Conservation (phyloP, 306 rosid genomes). For the Astragalus membranaceus region DNA sequence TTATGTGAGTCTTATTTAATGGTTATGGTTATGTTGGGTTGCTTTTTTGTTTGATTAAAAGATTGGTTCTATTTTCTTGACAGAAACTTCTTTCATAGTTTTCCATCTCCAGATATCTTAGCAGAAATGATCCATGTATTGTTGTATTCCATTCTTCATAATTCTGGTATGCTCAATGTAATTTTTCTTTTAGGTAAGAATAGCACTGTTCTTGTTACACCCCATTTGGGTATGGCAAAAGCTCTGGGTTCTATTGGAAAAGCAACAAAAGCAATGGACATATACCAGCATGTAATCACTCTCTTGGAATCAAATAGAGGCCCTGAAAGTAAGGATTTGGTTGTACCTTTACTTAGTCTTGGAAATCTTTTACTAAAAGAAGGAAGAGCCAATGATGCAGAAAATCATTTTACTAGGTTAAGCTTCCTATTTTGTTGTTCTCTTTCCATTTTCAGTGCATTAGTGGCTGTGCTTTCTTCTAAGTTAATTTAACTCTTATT, state of each 20-base stretch:
- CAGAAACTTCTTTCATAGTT: not conserved
- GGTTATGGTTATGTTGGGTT: constrained; percentile 12
- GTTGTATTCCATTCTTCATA: not conserved
- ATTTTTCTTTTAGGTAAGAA: constrained; percentile 45
- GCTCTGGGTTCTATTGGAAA: constrained; percentile 53
- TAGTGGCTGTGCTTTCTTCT: constrained; percentile 7
- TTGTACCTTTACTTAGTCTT: constrained; percentile 70
- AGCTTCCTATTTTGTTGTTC: constrained; percentile 15
- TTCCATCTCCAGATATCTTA: constrained; percentile 3
- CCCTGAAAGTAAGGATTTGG: constrained; percentile 60
- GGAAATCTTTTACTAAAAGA: constrained; percentile 77
- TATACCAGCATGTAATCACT: constrained; percentile 46
- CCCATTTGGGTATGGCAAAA: constrained; percentile 77
- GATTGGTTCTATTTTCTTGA: not conserved
- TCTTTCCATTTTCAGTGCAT: not conserved
- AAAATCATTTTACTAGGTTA: constrained; percentile 68
- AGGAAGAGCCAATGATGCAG: constrained; percentile 64
- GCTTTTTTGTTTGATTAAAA: not conserved
- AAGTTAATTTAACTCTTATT: constrained; percentile 12
- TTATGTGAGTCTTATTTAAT: constrained; percentile 5
- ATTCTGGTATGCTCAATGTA: not conserved
- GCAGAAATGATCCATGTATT: not conserved
- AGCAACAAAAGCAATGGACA: constrained; percentile 57
- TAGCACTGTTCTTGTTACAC: constrained; percentile 59
- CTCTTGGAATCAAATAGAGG: constrained; percentile 72